These are phyloP conservation scores for Curvularia sp. DNA, from an alignment of 2,329 filamentous ascomycete genomes.

Conservation along the genomic window DNA sequence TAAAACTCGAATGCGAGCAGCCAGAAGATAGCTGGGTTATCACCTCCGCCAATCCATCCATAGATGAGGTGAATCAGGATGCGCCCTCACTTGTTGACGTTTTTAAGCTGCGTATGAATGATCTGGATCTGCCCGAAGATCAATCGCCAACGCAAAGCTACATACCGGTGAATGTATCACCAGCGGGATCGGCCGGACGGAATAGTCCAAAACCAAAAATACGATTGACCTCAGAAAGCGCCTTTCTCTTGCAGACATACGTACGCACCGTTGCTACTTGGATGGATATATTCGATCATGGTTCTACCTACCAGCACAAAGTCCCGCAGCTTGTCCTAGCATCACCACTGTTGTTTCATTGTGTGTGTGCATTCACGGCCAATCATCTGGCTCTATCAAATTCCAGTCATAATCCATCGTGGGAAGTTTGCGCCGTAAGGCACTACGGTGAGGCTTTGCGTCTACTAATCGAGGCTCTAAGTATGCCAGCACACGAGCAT, in stretches of 20 bases:
- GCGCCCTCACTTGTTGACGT: conserved; percentile 28
- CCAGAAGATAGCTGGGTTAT: conserved; percentile 31
- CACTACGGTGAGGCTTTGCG: conserved; percentile 45
- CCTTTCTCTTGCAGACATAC: conserved; percentile 44
- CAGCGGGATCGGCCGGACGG: conserved; percentile 15
- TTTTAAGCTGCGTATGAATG: conserved; percentile 36
- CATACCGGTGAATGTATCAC: conserved; percentile 19
- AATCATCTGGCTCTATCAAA: conserved; percentile 44
- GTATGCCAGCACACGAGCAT: conserved; percentile 37
- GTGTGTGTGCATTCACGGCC: conserved; percentile 47
- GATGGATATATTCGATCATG: conserved; percentile 48
- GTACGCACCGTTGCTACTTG: conserved; percentile 44
- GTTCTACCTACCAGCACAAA: conserved; percentile 40
- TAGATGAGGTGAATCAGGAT: conserved; percentile 10
- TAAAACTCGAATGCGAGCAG: conserved; percentile 39
- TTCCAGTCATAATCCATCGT: conserved; percentile 33
- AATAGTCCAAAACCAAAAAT: conserved; percentile 15
- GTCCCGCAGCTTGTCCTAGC: conserved; percentile 38
- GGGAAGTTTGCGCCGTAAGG: conserved; percentile 38
- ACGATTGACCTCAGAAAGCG: conserved; percentile 39
- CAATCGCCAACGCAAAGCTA: conserved; percentile 20
- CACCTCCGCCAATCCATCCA: conserved; percentile 6
- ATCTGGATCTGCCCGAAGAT: conserved; percentile 28
- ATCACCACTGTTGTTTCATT: conserved; percentile 45
- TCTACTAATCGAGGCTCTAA: conserved; percentile 40